Conservation (phyloP, 2,329 filamentous ascomycete genomes). For the Thermoascus crustaceus region DNA sequence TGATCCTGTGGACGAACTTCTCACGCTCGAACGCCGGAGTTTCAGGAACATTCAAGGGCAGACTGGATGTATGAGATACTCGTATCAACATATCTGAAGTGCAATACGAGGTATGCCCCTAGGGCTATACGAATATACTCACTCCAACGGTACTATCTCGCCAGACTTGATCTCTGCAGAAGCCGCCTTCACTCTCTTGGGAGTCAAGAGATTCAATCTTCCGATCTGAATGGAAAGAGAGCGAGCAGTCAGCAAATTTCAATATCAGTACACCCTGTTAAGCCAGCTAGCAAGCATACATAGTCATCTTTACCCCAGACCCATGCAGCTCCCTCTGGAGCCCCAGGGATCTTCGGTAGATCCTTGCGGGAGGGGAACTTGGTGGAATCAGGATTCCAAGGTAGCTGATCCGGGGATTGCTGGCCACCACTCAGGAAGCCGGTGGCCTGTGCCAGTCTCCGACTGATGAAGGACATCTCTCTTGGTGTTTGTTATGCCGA, state of each 20-base stretch:
- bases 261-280: slow-evolving; percentile 6
- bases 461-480: background rate
- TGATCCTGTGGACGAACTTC: slow-evolving; percentile 48
- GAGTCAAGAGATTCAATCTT: slow-evolving; percentile 50
- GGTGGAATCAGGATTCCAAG: slow-evolving; percentile 47
- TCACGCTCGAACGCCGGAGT: slow-evolving; percentile 47
- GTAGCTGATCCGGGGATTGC: slow-evolving; percentile 23
- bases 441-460: background rate
- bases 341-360: slow-evolving; percentile 43
- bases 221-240: slow-evolving; percentile 16
- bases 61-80: slow-evolving; percentile 20
- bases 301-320: slow-evolving; percentile 52
- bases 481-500: too few species aligned
- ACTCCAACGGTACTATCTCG: slow-evolving; percentile 49
- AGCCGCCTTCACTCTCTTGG: slow-evolving; percentile 46
- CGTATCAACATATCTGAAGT: background rate
- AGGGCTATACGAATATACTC: too few species aligned
- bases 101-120: background rate
- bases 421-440: background rate
- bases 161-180: slow-evolving; percentile 47
- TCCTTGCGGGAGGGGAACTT: slow-evolving; percentile 47
- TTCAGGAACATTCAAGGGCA: slow-evolving; percentile 46
- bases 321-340: slow-evolving; percentile 51
- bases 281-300: too few species aligned
- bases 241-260: too few species aligned